A percentile compares a stretch with the other conserved stretches of the same genome.
Evolutionary conservation across 768 basidiomycete species (phyloP).

Genomic region (Tylopilus intermedius): DNA sequence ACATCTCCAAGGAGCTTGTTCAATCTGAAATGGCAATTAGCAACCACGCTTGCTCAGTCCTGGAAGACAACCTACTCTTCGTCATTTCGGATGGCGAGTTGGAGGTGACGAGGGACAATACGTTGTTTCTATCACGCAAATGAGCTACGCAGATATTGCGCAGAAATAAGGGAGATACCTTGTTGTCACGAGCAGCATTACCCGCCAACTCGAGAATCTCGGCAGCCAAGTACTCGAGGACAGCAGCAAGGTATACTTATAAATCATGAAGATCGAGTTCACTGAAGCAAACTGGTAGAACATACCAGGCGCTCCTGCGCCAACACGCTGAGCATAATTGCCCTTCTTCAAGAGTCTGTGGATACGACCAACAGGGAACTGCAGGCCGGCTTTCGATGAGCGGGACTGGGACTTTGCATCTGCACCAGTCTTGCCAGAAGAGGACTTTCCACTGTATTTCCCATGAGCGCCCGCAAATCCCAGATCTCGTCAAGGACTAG

Average conservation of each 20-base stretch:
- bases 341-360: conserved; percentile 72
- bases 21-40: conserved; percentile 32
- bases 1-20: conserved; percentile 56
- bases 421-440: conserved; percentile 43
- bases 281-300: neutral
- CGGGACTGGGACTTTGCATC: conserved; percentile 61
- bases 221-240: conserved; percentile 82
- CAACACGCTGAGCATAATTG: conserved; percentile 69
- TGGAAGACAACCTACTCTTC: conserved; percentile 48
- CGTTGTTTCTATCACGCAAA: conserved; percentile 48
- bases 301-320: conserved; percentile 62
- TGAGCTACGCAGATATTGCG: neutral
- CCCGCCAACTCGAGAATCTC: conserved; percentile 87
- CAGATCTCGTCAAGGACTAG: neutral
- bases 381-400: conserved; percentile 58
- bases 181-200: conserved; percentile 72
- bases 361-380: conserved; percentile 81
- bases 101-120: conserved; percentile 75
- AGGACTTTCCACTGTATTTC: conserved; percentile 29
- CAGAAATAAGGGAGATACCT: conserved; percentile 24
- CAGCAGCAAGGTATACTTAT: conserved; percentile 76
- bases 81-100: conserved; percentile 73
- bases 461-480: neutral
- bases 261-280: neutral
- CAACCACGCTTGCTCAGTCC: neutral